Base-by-base conservation (phyloP, 1,139 yeast species). In the Starmera stellimalicola region DNA sequence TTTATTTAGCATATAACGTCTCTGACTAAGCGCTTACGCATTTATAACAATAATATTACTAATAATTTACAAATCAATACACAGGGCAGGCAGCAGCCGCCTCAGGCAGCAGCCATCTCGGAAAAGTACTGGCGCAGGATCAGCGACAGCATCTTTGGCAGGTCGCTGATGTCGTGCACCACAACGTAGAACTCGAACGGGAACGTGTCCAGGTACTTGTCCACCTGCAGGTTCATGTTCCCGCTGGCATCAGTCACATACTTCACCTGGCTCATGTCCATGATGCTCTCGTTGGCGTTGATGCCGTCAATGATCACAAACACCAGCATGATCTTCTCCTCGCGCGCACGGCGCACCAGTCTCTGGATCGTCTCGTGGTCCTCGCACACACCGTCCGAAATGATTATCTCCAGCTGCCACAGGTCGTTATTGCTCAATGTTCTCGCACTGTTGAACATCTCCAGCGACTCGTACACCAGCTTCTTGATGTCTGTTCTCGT, bases 111-210 rank as follows among this genome's bases (percentile, higher is more conserved):
- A 6, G 77, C 76, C 34, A 72, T 57, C 52, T 85, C 94, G 2
- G 87, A 66, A 57, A 91, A 93, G 60, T 84, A 93, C 55, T 93
- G 98, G 51, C 97, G 76, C 43, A 93, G 66, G 41, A 93, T 88
- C 48, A 82, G 66, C 3, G 96, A 77, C 42, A 93, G 68, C 79
- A 93, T 87, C 50, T 81, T 85, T 16, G 99, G 98, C 33, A 93
- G 68, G 58, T 91, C 97, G 30, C 70, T 69, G 42, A 93, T 83
- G 51, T 91, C 78, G 49, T 84, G 77, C 26, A 93, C 96, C 47
- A 93, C 91, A 39, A 91, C 95, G 51, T 88, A 93, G 55, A 82
- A 91, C 52, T 93, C 97, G 59, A 93, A 93, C 47, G 98, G 97
- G 75, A 93, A 93, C 18, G 83, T 73, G 47, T 91, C 96, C 59